Percentiles rank a stretch among this genome's conserved stretches.
These are phyloP conservation scores for Rhododendron ovatum DNA, from an alignment of 148 eudicot genomes.

Conservation along the genomic window DNA sequence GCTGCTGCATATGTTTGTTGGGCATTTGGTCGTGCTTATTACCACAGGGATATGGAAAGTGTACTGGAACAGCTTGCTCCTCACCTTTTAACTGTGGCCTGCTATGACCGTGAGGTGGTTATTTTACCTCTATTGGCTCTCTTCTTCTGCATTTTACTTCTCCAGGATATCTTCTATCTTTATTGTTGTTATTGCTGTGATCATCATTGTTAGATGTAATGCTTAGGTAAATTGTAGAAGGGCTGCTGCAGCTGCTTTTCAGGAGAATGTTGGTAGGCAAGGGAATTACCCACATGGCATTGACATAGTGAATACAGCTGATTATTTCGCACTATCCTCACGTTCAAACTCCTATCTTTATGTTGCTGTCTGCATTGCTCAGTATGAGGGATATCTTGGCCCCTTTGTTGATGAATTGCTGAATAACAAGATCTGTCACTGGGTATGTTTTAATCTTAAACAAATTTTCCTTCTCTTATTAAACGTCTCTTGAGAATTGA, in stretches of 20 bases:
- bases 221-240: slow-evolving; percentile 95
- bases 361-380: slow-evolving; percentile 83
- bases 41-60: slow-evolving; percentile 69
- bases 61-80: slow-evolving; percentile 83
- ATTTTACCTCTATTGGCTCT: background rate
- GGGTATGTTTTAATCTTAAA: slow-evolving; percentile 57
- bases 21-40: slow-evolving; percentile 99
- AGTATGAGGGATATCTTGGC: slow-evolving; percentile 80
- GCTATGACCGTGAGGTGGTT: slow-evolving; percentile 97
- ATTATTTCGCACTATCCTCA: slow-evolving; percentile 93
- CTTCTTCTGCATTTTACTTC: slow-evolving; percentile 11
- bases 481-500: background rate
- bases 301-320: slow-evolving; percentile 93
- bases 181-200: background rate
- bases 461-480: background rate
- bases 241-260: slow-evolving; percentile 99
- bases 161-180: background rate
- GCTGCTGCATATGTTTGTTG: slow-evolving; percentile 99
- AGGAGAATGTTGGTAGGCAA: slow-evolving; percentile 98
- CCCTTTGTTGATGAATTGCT: slow-evolving; percentile 87
- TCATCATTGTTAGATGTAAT: slow-evolving; percentile 7
- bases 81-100: slow-evolving; percentile 84
- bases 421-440: slow-evolving; percentile 82
- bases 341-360: slow-evolving; percentile 72
- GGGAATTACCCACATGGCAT: slow-evolving; percentile 95